Base-by-base conservation (phyloP, 176 grass and related monocot species). In the Musa schizocarpa region DNA sequence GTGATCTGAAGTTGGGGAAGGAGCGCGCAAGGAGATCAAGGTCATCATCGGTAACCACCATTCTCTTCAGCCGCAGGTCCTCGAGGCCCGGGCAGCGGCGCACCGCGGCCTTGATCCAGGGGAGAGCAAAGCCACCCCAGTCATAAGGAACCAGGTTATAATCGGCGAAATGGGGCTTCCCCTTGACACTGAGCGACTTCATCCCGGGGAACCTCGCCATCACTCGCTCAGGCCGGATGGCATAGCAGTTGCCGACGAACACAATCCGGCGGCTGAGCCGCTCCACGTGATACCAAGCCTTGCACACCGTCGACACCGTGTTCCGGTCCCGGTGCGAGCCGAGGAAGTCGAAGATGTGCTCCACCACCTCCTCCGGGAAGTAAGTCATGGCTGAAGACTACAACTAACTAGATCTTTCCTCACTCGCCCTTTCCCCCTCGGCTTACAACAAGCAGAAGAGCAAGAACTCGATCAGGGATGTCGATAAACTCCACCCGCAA, bases 341-440 rank as follows among this genome's bases (percentile, higher is more conserved):
- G 58, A 96, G 43, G 85, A 91, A 96, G 82, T 81, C 86, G 81
- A 96, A 89, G 52, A 96, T 96, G 92, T 89, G 86, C 74, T 96
- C 86, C 76, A 92, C 87, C 72, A 96, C 92, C 78, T 96, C 92
- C 68, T 96, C 86, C 0, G 92, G 89, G 48, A 96, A 96, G 82
- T 96, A 92, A 50, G 86, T 88, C 92, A 96, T 96, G 69, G 69
- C 16, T n/a, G 13, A 72, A 24, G 50, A 73, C 71, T 48, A 43
- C 54, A 26, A 20, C 73, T 16, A 19, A 61, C 13, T 29, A 52
- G 52, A 69, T 22, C 24, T 23, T 26, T 74, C 63, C 65, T 14
- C 77, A 19, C 54, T 81, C 77, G 68, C 74, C 77, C 81, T 82
- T 78, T 0, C 27, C 11, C 54, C 75, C 12, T 52, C 16, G 20